Base-by-base conservation (phyloP, 805 yeast species). In the Schwanniomyces vanrijiae region DNA sequence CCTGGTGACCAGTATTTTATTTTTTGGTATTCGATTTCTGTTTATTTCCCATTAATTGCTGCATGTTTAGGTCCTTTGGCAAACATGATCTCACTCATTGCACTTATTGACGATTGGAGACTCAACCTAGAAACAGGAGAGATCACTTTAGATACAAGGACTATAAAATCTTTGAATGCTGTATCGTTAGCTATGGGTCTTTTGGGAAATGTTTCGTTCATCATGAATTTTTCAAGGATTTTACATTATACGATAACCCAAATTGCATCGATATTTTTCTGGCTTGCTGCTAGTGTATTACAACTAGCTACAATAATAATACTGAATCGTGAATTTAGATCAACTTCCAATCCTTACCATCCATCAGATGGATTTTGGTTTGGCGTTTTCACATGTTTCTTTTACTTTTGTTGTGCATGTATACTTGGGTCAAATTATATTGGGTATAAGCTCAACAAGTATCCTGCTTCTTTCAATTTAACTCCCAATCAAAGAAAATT, bases 41-140 rank as follows among this genome's bases (percentile, higher is more conserved):
- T 86, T 2, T 83, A 83, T 54, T 76, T 88, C 52, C 96, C 96
- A 0, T 75, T 89, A 21, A 60, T 85, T 6, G 83, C 91, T 0
- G 51, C 51, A n/a, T 86, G 92, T 54, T 56, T 84, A 31, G 95
- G 94, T 0, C 96, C 96, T 0, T 55, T 89, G 22, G 83, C 92
- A 5, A 88, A 88, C 55, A 77, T 87, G 75, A 75, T 83, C 37
- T 85, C 92, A 0, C 71, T 87, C 4, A 82, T 86, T 1, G 88
- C 91, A 5, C 73, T 88, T 13, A 81, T 83, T 0, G 84, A 86
- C 47, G 73, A 76, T 41, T 89, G 96, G 96, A 62, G 84, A 43
- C 39, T 58, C 4, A 60, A 63, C 20, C 59, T 53, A 3, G 52
- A 51, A 3, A 52, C 61, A 0, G 64, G 66, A 0, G 37, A 49